These are phyloP conservation scores for Ampelocalamus luodianensis DNA, from an alignment of 176 grass and related monocot species.

Conservation along the genomic window DNA sequence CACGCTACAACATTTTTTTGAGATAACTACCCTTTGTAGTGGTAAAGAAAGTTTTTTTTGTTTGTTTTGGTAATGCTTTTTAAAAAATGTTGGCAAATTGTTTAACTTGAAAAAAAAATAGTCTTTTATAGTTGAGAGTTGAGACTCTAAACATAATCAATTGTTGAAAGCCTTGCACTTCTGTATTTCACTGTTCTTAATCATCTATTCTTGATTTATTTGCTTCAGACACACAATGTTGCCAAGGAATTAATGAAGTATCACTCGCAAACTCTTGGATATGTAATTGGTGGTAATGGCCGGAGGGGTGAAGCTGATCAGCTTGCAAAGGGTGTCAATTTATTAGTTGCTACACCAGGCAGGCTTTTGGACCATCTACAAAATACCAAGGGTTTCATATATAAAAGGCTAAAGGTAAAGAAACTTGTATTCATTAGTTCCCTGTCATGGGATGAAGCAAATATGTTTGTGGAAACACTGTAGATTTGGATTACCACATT, in stretches of 20 bases:
- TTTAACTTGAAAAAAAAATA: background rate
- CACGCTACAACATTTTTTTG: background rate
- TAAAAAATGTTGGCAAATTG: background rate
- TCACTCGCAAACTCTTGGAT: conserved; percentile 89
- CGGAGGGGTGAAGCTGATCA: conserved; percentile 82
- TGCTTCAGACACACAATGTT: conserved; percentile 82
- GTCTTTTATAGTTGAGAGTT: background rate
- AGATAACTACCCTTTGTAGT: background rate
- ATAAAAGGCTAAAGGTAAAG: conserved; percentile 78
- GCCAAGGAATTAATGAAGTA: conserved; percentile 92
- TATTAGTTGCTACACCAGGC: conserved; percentile 92
- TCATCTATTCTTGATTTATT: conserved; percentile 28
- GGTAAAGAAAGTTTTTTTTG: background rate
- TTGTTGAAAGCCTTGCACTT: background rate
- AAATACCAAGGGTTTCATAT: conserved; percentile 89
- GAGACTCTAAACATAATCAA: background rate
- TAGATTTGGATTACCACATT: background rate
- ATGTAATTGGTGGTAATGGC: conserved; percentile 82
- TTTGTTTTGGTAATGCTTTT: background rate
- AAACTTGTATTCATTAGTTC: background rate
- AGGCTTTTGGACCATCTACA: conserved; percentile 97
- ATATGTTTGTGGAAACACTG: conserved; percentile 9
- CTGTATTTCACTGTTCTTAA: background rate
- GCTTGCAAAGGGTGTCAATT: conserved; percentile 87
- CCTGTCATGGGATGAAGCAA: background rate